Base-by-base conservation (phyloP, 306 rosid genomes). In the Cicer pinnatifidum region DNA sequence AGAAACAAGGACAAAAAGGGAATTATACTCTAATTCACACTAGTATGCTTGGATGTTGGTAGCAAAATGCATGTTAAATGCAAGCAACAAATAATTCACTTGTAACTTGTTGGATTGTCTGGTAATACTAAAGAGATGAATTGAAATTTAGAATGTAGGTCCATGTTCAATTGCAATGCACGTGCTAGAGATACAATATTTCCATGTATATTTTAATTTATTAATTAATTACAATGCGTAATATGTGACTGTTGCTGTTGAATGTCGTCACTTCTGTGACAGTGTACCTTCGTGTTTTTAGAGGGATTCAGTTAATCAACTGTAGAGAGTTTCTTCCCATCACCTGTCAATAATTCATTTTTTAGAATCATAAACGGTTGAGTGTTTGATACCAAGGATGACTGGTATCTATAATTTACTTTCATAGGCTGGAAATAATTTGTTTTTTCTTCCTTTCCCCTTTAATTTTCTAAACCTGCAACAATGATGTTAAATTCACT, bases 361-460 rank as follows among this genome's bases (percentile, higher is more conserved):
- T 56, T 57, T 38, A 2, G 35, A 50, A 33, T 11, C 28, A 11
- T 28, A 64, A 66, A 35, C 50, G 39, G 48, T 43, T 72, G 40
- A 63, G 61, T 59, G 38, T 62, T 80, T 57, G 67, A 67, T 76
- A 54, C 39, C 10, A 13, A 38, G 52, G 64, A 56, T 73, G 15
- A 19, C 20, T 46, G 16, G 59, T 80, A 52, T 59, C 13, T 8
- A 11, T 54, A 35, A 23, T 68, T 60, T 66, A 15, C 75, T 65
- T 44, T 71, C 53, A 45, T 40, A 28, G 47, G 52, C 69, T 52
- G 67, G 10, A 68, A 64, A 11, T 58, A n/a, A 15, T 65, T 59
- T 72, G 8, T 41, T 44, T 72, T 9, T 28, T 11, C 72, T 13
- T 69, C n/a, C 40, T 10, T 51, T 65, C 58, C 51, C 62, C 61